Evolutionary conservation across 2,329 filamentous ascomycete species (phyloP), one percentile per base, ranked within the genome.

Genomic region (Zymoseptoria ardabiliae): DNA sequence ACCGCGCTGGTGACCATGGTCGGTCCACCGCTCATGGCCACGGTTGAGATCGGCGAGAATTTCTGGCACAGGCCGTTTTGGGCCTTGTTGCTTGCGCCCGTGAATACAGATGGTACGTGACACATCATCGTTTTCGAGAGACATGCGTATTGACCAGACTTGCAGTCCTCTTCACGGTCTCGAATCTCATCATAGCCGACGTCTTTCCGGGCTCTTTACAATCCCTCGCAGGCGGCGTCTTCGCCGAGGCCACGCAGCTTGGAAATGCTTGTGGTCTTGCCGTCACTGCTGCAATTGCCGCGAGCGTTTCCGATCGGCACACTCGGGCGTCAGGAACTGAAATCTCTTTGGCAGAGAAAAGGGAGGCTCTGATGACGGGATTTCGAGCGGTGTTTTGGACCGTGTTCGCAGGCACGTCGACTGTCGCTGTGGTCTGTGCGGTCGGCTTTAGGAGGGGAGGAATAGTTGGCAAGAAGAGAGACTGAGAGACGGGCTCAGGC

Each of bases 1-100:
- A 45, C 64, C 2, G 56, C 59, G 48, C 57, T 50, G 5, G 28
- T 68, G 2, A 50, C 61, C 11, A 67, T 72, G 8, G 62, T 74
- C 2, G 73, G 74, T 0, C 75, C 76, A 2, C 65, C 82, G 1
- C 71, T 81, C 8, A 78, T 82, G 77, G 78, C 78, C 4, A 61
- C 81, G 23, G 73, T 79, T 28, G 70, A 78, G 22, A 77, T 78
- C 0, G 58, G 66, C 1, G 79, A 75, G 76, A 71, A 73, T 1
- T 82, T 81, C 69, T 83, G 79, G 79, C 59, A 62, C 53, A 58
- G 58, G 58, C 63, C 65, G 6, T 68, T 68, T 55, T 58, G 53
- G 50, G 66, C 65, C 23, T 60, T 64, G 41, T 28, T 65, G 11
- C 19, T 22, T 13, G 20, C 28, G 21, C 17, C 53, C 6, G 20